A percentile compares a stretch with the other conserved stretches of the same genome.
phyloP scores from a whole-genome alignment of 768 basidiomycete genomes.

The Tylopilus sp. region DNA sequence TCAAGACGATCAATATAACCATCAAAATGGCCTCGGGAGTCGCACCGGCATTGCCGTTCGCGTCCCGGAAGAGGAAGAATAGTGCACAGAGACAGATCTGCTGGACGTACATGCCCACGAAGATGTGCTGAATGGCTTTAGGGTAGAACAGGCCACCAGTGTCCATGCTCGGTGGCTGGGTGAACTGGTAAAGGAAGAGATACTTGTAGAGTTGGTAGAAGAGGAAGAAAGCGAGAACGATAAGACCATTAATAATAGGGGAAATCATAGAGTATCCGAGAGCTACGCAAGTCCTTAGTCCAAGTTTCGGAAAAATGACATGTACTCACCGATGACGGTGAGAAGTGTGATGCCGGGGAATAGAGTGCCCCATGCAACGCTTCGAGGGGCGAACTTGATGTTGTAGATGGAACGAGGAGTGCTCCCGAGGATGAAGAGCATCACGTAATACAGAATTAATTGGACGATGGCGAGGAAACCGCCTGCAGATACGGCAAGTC shows the following conservation, averaged over 20 bases:
- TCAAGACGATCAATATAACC: slow-evolving; percentile 80
- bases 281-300: slow-evolving; percentile 37
- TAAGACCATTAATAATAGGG: slow-evolving; percentile 91
- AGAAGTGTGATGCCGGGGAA: slow-evolving; percentile 74
- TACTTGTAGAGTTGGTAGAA: slow-evolving; percentile 87
- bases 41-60: slow-evolving; percentile 50
- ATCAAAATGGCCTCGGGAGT: slow-evolving; percentile 77
- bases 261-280: slow-evolving; percentile 86
- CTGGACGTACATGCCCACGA: slow-evolving; percentile 91
- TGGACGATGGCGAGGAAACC: slow-evolving; percentile 78
- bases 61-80: slow-evolving; percentile 82
- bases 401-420: slow-evolving; percentile 83
- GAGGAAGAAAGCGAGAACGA: slow-evolving; percentile 74
- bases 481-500: slow-evolving; percentile 72
- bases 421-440: slow-evolving; percentile 80
- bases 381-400: slow-evolving; percentile 73
- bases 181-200: slow-evolving; percentile 76
- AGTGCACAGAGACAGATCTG: slow-evolving; percentile 80
- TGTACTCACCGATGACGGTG: slow-evolving; percentile 74
- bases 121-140: slow-evolving; percentile 88
- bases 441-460: slow-evolving; percentile 85
- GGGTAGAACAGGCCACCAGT: slow-evolving; percentile 97
- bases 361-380: slow-evolving; percentile 72
- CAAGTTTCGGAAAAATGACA: neutral
- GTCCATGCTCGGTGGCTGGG: slow-evolving; percentile 65